These are phyloP conservation scores for Pseudocercospora eumusae DNA, from an alignment of 2,329 filamentous ascomycete species.

Conservation along the genomic window DNA sequence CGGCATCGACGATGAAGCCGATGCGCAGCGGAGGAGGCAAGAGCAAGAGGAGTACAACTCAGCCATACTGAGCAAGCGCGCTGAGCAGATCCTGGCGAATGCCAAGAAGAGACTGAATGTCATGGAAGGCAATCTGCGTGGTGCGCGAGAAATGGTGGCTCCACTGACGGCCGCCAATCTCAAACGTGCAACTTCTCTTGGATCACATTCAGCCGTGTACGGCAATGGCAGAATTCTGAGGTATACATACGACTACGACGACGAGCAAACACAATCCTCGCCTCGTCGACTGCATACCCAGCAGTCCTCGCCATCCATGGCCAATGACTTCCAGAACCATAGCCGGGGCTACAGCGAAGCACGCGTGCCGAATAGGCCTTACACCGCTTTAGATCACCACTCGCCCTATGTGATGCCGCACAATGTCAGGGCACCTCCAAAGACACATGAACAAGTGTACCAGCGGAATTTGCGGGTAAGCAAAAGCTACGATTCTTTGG, in stretches of 20 bases:
- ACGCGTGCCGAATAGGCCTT: constrained; percentile 46
- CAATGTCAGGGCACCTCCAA: constrained; percentile 8
- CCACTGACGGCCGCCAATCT: constrained; percentile 43
- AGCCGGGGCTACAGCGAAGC: constrained; percentile 64
- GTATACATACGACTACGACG: constrained; percentile 29
- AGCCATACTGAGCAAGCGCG: constrained; percentile 74
- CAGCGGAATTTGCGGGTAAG: constrained; percentile 26
- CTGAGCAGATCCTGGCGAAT: constrained; percentile 88
- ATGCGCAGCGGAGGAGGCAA: constrained; percentile 40
- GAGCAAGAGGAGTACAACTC: constrained; percentile 65
- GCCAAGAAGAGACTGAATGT: constrained; percentile 86
- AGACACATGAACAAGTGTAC: constrained; percentile 18
- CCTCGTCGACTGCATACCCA: constrained; percentile 33
- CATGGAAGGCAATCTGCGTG: constrained; percentile 88
- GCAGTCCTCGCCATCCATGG: constrained; percentile 36
- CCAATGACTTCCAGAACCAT: constrained; percentile 49
- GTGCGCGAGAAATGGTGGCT: constrained; percentile 60
- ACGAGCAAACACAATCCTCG: constrained; percentile 21
- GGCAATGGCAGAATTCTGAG: constrained; percentile 24
- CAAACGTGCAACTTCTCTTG: constrained; percentile 41
- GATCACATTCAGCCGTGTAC: constrained; percentile 19
- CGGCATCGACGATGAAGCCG: constrained; percentile 26
- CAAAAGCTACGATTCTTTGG: constrained; percentile 33
- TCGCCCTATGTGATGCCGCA: constrained; percentile 16
- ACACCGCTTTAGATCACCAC: constrained; percentile 31